Base-by-base conservation (phyloP, 2,329 filamentous ascomycete genomes). In the Alternaria tenuissima region DNA sequence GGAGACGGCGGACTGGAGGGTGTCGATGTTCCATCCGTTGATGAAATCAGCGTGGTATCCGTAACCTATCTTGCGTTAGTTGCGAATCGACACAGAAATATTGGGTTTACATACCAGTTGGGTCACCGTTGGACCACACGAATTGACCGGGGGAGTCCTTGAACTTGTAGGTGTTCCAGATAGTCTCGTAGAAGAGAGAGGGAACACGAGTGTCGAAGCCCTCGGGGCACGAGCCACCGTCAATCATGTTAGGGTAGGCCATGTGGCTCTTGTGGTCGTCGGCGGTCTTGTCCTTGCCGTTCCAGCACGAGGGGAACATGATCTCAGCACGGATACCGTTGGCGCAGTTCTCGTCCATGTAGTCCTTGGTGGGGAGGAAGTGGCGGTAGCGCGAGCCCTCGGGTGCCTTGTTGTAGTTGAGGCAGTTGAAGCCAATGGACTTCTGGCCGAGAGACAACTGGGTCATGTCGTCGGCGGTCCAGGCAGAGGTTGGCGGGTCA, bases 351-450 rank as follows among this genome's bases (percentile, higher is more conserved):
- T 84, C 85, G 73, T 97, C 93, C 36, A 97, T 84, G 75, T 87
- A 96, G 0, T 80, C 79, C 84, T 96, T 96, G 70, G 90, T 86
- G 0, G 94, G 94, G 69, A 97, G 72, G 75, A 87, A 89, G 78
- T 97, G 94, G 66, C 94, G 92, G 78, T 88, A 91, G 36, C 96
- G 85, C 14, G 93, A 91, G 1, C 86, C 85, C 78, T 97, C 93
- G 2, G 91, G 82, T 0, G 78, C 58, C 18, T 70, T 70, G 24
- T 79, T 82, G 76, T 97, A 97, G 86, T 98, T 89, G 62, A 99
- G 81, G 80, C 95, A 98, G 84, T 98, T 98, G 86, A 97, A 97
- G 4, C 95, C 94, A 28, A 97, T 71, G 9, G 94, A 92, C 63
- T 94, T 93, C 82, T 96, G 91, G 52, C 81, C 82, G 38, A 97